Conservation (phyloP, 2,329 filamentous ascomycete species). For the Byssothecium circinans region DNA sequence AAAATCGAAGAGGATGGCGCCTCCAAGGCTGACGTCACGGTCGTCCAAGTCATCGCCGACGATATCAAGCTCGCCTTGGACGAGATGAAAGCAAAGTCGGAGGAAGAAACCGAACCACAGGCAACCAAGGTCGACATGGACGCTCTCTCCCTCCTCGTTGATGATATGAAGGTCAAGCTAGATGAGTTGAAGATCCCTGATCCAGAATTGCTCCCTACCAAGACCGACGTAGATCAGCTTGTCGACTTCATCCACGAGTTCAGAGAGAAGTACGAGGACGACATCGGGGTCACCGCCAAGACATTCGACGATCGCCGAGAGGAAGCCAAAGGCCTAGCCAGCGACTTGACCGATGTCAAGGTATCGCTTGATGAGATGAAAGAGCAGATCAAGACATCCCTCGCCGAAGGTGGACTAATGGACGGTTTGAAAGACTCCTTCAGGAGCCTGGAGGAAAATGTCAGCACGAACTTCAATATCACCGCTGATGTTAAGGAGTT, state of each 20-base stretch:
- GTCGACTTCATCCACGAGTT: slow-evolving; percentile 57
- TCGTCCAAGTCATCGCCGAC: slow-evolving; percentile 75
- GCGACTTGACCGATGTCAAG: slow-evolving; percentile 79
- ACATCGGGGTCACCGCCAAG: slow-evolving; percentile 74
- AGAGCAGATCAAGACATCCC: slow-evolving; percentile 71
- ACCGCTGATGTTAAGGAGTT: slow-evolving; percentile 59
- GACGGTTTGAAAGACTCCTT: slow-evolving; percentile 59
- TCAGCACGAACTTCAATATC: slow-evolving; percentile 53
- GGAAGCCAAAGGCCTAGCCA: slow-evolving; percentile 76
- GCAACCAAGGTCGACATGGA: slow-evolving; percentile 82
- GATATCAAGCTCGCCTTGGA: slow-evolving; percentile 77
- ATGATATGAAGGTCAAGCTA: slow-evolving; percentile 80
- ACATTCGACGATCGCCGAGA: slow-evolving; percentile 81
- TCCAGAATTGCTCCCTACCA: slow-evolving; percentile 69
- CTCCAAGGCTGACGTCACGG: slow-evolving; percentile 75
- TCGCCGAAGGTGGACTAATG: slow-evolving; percentile 73
- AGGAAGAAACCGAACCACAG: slow-evolving; percentile 58
- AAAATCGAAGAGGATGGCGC: slow-evolving; percentile 69
- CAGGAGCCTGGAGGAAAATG: slow-evolving; percentile 70
- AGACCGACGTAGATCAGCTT: slow-evolving; percentile 73
- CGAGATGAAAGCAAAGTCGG: slow-evolving; percentile 60
- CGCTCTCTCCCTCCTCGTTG: slow-evolving; percentile 73
- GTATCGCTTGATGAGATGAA: slow-evolving; percentile 76
- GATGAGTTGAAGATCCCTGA: slow-evolving; percentile 73
- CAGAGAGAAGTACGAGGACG: slow-evolving; percentile 71